Percentiles rank a stretch among this genome's conserved stretches.
These are phyloP conservation scores for Gnomoniopsis sp. DNA, from an alignment of 2,329 filamentous ascomycete species.

Conservation along the genomic window DNA sequence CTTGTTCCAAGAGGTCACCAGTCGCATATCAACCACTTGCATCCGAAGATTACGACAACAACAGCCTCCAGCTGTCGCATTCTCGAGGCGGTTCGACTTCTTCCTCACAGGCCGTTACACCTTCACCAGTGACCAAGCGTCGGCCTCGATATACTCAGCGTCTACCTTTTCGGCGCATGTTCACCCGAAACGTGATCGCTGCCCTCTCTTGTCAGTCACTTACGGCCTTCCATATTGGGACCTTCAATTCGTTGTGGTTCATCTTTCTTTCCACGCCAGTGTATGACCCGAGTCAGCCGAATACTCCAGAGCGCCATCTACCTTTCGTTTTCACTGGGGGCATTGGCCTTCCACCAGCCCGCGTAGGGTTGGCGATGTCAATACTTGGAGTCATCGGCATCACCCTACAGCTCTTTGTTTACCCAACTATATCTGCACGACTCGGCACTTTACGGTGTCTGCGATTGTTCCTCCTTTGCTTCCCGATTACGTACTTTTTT, in stretches of 20 bases:
- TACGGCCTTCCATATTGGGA: constrained; percentile 69
- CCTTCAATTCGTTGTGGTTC: constrained; percentile 74
- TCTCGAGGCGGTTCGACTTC: constrained; percentile 8
- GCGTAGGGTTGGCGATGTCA: constrained; percentile 75
- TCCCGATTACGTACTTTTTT: constrained; percentile 66
- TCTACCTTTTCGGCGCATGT: constrained; percentile 51
- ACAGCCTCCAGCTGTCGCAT: constrained; percentile 28
- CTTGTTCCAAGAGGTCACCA: constrained; percentile 18
- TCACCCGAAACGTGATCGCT: constrained; percentile 51
- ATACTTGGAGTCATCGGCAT: constrained; percentile 76
- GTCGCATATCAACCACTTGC: constrained; percentile 33
- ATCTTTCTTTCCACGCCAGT: constrained; percentile 73
- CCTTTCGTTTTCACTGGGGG: constrained; percentile 70
- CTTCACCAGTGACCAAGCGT: constrained; percentile 9
- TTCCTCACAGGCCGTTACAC: not conserved
- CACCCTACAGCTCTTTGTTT: constrained; percentile 66
- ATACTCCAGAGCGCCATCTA: constrained; percentile 32
- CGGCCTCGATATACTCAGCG: constrained; percentile 40
- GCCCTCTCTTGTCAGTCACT: constrained; percentile 65
- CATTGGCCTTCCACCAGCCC: constrained; percentile 66
- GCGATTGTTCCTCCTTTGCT: constrained; percentile 65
- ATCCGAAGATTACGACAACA: constrained; percentile 25
- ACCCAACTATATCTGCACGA: constrained; percentile 62
- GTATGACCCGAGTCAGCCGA: constrained; percentile 38
- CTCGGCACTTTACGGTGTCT: constrained; percentile 68